Evolutionary conservation across 192 early-diverging fungal species (phyloP), one percentile per base, ranked within the genome.

Genomic region (Podila epicladia): DNA sequence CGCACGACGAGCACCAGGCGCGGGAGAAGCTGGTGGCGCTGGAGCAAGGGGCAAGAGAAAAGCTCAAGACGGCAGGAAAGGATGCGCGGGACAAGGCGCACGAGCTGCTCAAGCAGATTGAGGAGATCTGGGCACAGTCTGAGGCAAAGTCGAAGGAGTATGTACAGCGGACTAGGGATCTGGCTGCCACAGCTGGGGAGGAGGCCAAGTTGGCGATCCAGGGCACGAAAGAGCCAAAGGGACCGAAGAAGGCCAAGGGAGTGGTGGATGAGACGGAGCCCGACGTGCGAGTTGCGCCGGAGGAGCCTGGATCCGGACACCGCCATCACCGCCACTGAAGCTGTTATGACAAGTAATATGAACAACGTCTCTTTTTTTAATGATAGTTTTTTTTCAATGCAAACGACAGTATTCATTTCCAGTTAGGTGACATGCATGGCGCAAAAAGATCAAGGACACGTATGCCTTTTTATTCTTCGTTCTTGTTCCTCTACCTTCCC

Each of bases 251-350:
- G 26, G 51, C 24, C 8, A 29, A 20, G 51, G 38, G 12, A 4
- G 58, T 26, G 5, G 53, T 59, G 37, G 58, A 60, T 17, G 24
- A 38, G 24, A 55, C 20, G 1, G 74, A 70, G 38, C 67, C 74
- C 3, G 48, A 69, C 62, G 60, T 80, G 11, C 77, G 71, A 7
- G 41, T 80, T 37, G 66, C 71, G 15, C 22, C 17, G 26, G 77
- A 80, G 67, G 77, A 80, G 62, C 77, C 77, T 55, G 77, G 77
- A 2, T 80, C 77, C 9, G 77, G 77, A 53, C 77, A 80, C 24
- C 77, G 77, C 45, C 77, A 73, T 29, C 71, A 70, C 22, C 77
- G 49, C 13, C 62, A 69, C 50, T 64, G 62, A 58, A 20, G 29
- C 29, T 1, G 31, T 58, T 67, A 19, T 29, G 5, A 33, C n/a